Evolutionary conservation across 805 yeast species (phyloP).

Genomic region (Saccharomycopsis oosterbeekiorum): DNA sequence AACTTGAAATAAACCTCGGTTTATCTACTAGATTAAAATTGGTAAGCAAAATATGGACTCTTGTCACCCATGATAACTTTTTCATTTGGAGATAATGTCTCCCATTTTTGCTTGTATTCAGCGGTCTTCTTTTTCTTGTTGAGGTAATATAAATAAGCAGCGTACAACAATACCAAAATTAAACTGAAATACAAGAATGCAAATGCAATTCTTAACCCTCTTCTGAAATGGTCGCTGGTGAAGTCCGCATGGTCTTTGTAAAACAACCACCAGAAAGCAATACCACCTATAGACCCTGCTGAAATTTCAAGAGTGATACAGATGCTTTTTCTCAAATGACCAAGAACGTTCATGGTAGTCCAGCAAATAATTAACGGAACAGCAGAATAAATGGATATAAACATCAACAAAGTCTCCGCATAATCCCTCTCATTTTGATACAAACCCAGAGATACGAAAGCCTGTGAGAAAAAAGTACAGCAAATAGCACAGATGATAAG

Average conservation of each 20-base stretch:
- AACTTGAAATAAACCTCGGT: no score
- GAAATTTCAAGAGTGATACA: slow-evolving; percentile 56
- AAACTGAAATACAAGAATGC: slow-evolving; percentile 36
- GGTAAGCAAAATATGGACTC: slow-evolving; percentile 28
- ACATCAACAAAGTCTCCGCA: slow-evolving; percentile 21
- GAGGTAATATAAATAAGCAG: slow-evolving; percentile 22
- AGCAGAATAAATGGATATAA: slow-evolving; percentile 43
- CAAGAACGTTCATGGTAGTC: slow-evolving; percentile 29
- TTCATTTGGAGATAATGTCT: slow-evolving; percentile 19
- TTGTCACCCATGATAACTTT: slow-evolving; percentile 30
- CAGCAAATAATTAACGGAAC: slow-evolving; percentile 64
- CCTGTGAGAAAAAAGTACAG: slow-evolving; percentile 8
- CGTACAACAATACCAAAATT: slow-evolving; percentile 28
- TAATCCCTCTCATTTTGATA: not conserved
- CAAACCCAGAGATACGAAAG: not conserved
- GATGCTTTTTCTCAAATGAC: slow-evolving; percentile 50
- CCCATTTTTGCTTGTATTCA: slow-evolving; percentile 9
- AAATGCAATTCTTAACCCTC: slow-evolving; percentile 21
- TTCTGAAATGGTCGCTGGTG: not conserved
- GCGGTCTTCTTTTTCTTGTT: slow-evolving; percentile 8
- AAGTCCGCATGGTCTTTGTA: slow-evolving; percentile 30
- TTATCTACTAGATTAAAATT: slow-evolving; percentile 21
- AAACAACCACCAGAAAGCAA: slow-evolving; percentile 7
- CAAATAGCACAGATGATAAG: slow-evolving; percentile 1
- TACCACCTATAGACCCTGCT: slow-evolving; percentile 25